A percentile compares a stretch with the other conserved stretches of the same genome.
Evolutionary conservation across 805 yeast species (phyloP).

Genomic region (Maudiozyma saulgeensis): DNA sequence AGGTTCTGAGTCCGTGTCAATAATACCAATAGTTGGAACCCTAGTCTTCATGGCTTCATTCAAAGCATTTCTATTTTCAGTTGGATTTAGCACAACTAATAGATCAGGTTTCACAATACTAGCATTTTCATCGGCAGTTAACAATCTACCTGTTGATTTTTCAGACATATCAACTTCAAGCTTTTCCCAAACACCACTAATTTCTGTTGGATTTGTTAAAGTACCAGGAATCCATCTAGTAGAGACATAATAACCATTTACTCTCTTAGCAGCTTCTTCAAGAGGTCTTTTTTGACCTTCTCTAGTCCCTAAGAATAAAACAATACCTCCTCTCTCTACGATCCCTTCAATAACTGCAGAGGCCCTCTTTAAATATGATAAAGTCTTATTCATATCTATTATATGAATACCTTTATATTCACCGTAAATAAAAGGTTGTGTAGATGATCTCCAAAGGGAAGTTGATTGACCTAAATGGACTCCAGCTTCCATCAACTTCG

Average conservation of each 20-base stretch:
- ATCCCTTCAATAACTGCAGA: constrained; percentile 77
- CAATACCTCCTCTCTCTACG: constrained; percentile 73
- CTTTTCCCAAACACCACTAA: constrained; percentile 49
- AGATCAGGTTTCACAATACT: constrained; percentile 77
- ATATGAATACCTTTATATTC: constrained; percentile 84
- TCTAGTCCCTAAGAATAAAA: constrained; percentile 77
- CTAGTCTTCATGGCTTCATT: constrained; percentile 73
- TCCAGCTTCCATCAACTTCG: constrained; percentile 79
- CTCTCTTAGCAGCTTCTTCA: constrained; percentile 67
- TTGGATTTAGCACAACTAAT: constrained; percentile 77
- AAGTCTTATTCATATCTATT: constrained; percentile 80
- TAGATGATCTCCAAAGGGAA: constrained; percentile 64
- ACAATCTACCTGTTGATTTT: constrained; percentile 49
- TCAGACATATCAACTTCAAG: constrained; percentile 73
- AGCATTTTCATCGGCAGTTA: constrained; percentile 40
- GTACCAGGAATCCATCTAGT: constrained; percentile 94
- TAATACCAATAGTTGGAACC: constrained; percentile 86
- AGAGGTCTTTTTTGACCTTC: constrained; percentile 68
- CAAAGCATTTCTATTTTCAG: constrained; percentile 71
- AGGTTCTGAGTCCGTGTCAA: constrained; percentile 92
- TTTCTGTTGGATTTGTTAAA: constrained; percentile 71
- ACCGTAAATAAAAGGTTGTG: constrained; percentile 82
- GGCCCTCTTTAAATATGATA: constrained; percentile 67
- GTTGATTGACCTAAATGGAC: constrained; percentile 93
- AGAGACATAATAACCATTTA: constrained; percentile 72